A percentile compares a stretch with the other conserved stretches of the same genome.
These are phyloP conservation scores for Inonotus hispidus DNA, from an alignment of 1,284 basidiomycete genomes.

Conservation along the genomic window DNA sequence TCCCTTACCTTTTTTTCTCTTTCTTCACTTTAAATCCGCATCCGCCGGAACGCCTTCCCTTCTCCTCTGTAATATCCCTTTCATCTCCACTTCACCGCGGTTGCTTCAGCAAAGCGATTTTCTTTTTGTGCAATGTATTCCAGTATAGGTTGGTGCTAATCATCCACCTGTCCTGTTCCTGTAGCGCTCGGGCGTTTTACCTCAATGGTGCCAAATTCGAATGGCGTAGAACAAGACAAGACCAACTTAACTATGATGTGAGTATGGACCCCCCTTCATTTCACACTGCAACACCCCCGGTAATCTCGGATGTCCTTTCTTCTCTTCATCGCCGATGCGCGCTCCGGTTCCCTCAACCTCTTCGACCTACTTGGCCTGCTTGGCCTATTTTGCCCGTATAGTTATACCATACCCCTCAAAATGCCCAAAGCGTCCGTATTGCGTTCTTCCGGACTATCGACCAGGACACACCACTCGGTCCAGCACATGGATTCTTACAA, in stretches of 20 bases:
- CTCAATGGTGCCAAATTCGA: conserved; percentile 32
- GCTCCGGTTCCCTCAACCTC: background rate
- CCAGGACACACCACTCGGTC: conserved; percentile 53
- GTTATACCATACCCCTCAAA: conserved; percentile 33
- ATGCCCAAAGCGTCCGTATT: conserved; percentile 41
- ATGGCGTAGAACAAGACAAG: conserved; percentile 43
- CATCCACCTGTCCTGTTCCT: background rate
- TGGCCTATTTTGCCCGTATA: conserved; percentile 23
- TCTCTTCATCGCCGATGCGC: conserved; percentile 32
- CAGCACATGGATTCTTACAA: conserved; percentile 53
- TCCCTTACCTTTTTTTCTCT: background rate
- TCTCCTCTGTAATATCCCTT: background rate
- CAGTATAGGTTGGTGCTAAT: background rate
- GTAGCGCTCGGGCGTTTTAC: conserved; percentile 18
- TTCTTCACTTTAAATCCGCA: background rate
- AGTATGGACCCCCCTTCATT: background rate
- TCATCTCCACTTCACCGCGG: too few relatives aligned
- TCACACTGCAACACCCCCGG: conserved; percentile 28
- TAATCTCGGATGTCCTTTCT: conserved; percentile 30
- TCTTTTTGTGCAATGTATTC: background rate
- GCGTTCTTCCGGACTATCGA: conserved; percentile 51
- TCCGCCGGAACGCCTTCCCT: background rate
- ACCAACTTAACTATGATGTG: conserved; percentile 18
- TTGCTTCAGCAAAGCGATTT: background rate
- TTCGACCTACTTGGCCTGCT: background rate